phyloP scores from a whole-genome alignment of 441 rosid species.

The Adansonia grandidieri region DNA sequence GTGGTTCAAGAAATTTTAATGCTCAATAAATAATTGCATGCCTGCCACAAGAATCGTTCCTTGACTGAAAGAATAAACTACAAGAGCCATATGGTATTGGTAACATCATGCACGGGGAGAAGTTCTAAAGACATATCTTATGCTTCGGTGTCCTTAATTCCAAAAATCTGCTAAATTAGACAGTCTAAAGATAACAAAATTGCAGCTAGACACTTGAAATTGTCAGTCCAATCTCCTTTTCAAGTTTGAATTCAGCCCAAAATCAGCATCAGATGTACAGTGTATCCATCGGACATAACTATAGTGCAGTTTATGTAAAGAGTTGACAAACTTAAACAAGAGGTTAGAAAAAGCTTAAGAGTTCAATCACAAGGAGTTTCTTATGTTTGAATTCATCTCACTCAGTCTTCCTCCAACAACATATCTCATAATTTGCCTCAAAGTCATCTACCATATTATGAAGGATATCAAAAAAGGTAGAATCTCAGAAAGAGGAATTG shows the following conservation, averaged over 20 bases:
- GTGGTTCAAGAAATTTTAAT: not conserved
- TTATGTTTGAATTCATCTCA: constrained; percentile 11
- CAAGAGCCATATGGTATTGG: not conserved
- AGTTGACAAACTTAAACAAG: not conserved
- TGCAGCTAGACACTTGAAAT: not conserved
- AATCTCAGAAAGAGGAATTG: not conserved
- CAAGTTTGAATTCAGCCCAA: not conserved
- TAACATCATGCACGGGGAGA: not conserved
- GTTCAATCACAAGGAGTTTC: not conserved
- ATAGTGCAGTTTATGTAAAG: not conserved
- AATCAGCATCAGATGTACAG: not conserved
- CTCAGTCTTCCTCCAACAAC: not conserved
- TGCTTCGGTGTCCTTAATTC: not conserved
- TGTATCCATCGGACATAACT: not conserved
- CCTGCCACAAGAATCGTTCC: not conserved
- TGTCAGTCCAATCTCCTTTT: not conserved
- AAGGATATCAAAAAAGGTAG: not conserved
- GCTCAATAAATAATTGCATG: not conserved
- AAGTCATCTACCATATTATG: not conserved
- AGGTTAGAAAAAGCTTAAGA: constrained; percentile 2
- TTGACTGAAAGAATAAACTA: not conserved
- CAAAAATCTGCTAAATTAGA: constrained; percentile 1
- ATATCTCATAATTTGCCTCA: constrained; percentile 5
- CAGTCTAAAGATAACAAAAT: not conserved
- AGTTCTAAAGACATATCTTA: not conserved